Base-by-base conservation (phyloP, 2,329 filamentous ascomycete genomes). In the Fusarium sp. region DNA sequence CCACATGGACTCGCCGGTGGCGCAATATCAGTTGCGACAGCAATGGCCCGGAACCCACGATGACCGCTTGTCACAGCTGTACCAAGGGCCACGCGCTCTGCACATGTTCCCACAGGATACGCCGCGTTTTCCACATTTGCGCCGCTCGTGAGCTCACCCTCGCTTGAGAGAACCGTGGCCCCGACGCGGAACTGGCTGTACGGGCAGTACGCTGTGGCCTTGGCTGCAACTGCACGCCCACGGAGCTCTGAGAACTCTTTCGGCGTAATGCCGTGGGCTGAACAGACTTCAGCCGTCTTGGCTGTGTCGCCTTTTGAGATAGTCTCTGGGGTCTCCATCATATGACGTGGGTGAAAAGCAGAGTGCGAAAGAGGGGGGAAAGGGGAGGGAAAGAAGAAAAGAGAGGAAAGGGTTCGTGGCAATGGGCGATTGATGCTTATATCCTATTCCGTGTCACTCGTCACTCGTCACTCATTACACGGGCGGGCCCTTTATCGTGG, bases 111-210 rank as follows among this genome's bases (percentile, higher is more conserved):
- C 11, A 98, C 95, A 0, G 96, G 96, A 81, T 97, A 98, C 35
- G 93, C 87, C 3, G 94, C 95, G 81, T 98, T 98, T 85, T 99
- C 96, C 70, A 98, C 91, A 81, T 98, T 98, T 72, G 94, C 95
- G 62, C 96, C 96, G 52, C 76, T 74, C 55, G 81, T 79, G 55
- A 81, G 70, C 58, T 77, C 73, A 6, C 87, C 89, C 36, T 86
- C 83, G 17, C 82, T 79, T 42, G 81, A 81, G 71, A 98, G 90
- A 69, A 98, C 84, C 39, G 93, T 91, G 56, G 93, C 92, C 72
- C 96, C 96, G 71, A 99, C 96, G 73, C 92, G 93, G 87, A 98
- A 99, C 69, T 92, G 89, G 78, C 94, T 97, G 87, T 98, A 98
- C 7, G 94, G 95, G 89, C 95, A 97, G 85, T 98, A 98, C 41